Base-by-base conservation (phyloP, 2,329 filamentous ascomycete species). In the Zymoseptoria passerinii region DNA sequence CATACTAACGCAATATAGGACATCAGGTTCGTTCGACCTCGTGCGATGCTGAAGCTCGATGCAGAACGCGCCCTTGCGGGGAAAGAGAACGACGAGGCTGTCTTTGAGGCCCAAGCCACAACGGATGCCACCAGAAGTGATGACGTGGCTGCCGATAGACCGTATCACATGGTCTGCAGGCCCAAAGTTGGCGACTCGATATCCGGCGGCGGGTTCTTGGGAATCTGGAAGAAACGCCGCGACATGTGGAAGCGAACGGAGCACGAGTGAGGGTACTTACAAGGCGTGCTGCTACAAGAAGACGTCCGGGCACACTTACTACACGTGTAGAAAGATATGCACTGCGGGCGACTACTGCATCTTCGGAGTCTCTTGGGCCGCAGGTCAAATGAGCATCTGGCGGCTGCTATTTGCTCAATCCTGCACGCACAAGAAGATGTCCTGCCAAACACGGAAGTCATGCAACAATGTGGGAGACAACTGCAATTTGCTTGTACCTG, bases 21-120 rank as follows among this genome's bases (percentile, higher is more conserved):
- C 69, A 77, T 88, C 18, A 78, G 82, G 64, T 75, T 76, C 53
- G 80, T 79, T 16, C 72, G 63, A 60, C 74, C 76, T 18, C 72
- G 74, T 57, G 72, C 71, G 18, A 58, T 58, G 40, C 54, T 52
- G 16, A 68, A 50, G 18, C 49, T 28, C 28, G 50, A 58, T 50
- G 23, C n/a, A 27, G 20, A 52, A 51, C 54, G 50, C 44, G 49
- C 28, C 29, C 53, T 57, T 27, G 28, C 27, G 27, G 28, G 57
- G 61, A 57, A 54, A 27, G 54, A 52, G 13, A 27, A 50, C 48
- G 13, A 55, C 29, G 27, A 55, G 44, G 29, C 56, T 28, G 50
- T 40, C 10, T 5, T 5, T 9, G 35, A 40, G 1, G 35, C 35
- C 13, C 13, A 16, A 44, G 51, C 16, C 23, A 57, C 48, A 16